Base-by-base conservation (phyloP, 2,329 filamentous ascomycete species). In the Periconia sp. region DNA sequence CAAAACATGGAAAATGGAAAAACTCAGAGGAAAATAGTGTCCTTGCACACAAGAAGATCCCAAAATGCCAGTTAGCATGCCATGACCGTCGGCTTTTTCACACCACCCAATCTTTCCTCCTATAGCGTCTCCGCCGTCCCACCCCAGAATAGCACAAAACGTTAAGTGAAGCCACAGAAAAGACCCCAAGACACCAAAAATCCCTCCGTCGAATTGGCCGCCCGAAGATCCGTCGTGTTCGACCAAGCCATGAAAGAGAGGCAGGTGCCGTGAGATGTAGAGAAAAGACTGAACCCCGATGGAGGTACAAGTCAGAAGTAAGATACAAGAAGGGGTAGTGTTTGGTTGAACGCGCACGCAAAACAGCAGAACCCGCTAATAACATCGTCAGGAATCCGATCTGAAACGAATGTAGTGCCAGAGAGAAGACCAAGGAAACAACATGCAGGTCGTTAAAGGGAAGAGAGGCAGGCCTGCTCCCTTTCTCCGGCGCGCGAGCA, bases 401-500 rank as follows among this genome's bases (percentile, higher is more conserved):
- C 25, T 31, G 26, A 16, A 30, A n/a, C 36, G 18, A 23, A 18
- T n/a, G 26, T 30, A 52, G 43, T 49, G 42, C 44, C 41, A 49
- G 36, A 43, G 39, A 36, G 6, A 18, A 22, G 24, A 34, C 31
- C 30, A 46, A 48, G 29, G 45, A 53, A 52, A 49, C 24, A 47
- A 48, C 44, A 59, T 59, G 52, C 56, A 59, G 40, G 46, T 63
- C 61, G 59, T 65, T 45, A 61, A 50, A 44, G 40, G 41, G 43
- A 23, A 23, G 33, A 56, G 53, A 58, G 61, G 61, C 48, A 64
- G 54, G 45, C 61, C 61, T 52, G 61, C 61, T 59, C 54, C 61
- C 57, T 62, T 59, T 61, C 60, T 59, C 61, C 48, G 46, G 46
- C 36, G 37, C 38, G 33, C 39, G 24, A 50, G 52, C 52, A 50